Base-by-base conservation (phyloP, 177 flowering plant species). In the Tripterygium wilfordii region DNA sequence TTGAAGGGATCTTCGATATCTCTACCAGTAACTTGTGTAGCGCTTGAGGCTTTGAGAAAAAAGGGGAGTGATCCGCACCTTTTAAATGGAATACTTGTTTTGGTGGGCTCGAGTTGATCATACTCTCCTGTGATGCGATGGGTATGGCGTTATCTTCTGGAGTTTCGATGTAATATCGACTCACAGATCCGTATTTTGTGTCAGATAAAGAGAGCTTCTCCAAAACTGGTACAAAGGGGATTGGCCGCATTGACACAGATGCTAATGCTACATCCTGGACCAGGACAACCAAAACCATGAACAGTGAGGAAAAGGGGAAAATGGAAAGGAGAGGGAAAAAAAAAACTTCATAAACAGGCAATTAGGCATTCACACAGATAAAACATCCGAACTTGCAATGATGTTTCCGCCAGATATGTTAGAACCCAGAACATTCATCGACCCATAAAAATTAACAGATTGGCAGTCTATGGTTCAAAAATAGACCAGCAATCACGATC, bases 11-110 rank as follows among this genome's bases (percentile, higher is more conserved):
- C 58, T 64, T 80, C 10, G 98, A 65, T 26, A 91, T 88, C 66
- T 88, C 98, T 18, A 88, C 74, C 49, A 92, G 48, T 29, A 66
- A 49, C 70, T 69, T 92, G 73, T 92, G 96, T 5, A 92, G 62
- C 21, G 89, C 82, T 61, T 86, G 99, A 44, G 99, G 97, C 75
- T 82, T 92, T n/a, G 99, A 92, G 72, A 92, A 86, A 65, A 92
- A 92, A 3, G 99, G 99, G 1, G 89, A 78, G 60, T 92, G 99
- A 63, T 92, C 99, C 17, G 95, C 64, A 23, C 99, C 99, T 72
- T 84, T 92, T 3, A 92, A 49, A 3, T 66, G 70, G 53, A 82
- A 86, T 10, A 92, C 87, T 46, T 41, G 59, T 46, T 92, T 91
- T 1, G 99, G 99, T 8, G 91, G 86, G 54, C 63, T 74, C 24